These are phyloP conservation scores for Myriosclerotinia scirpicola DNA, from an alignment of 2,329 filamentous ascomycete genomes.

Conservation along the genomic window DNA sequence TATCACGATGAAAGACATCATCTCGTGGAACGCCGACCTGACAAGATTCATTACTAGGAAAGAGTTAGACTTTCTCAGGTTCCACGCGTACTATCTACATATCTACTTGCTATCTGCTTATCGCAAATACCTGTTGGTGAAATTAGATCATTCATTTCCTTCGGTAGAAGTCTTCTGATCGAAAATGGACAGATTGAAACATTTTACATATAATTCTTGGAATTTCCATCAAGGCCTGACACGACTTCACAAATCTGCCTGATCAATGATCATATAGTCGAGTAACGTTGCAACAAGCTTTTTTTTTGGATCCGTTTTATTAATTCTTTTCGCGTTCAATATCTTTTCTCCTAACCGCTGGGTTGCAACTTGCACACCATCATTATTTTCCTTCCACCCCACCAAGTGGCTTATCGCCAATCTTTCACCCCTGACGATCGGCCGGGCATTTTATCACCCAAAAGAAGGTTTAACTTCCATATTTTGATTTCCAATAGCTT, in stretches of 20 bases:
- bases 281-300: slow-evolving; percentile 14
- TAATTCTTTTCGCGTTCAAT: background rate
- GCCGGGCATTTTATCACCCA: slow-evolving; percentile 12
- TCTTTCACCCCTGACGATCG: slow-evolving; percentile 18
- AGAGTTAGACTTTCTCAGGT: background rate
- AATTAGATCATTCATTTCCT: slow-evolving; percentile 11
- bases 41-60: background rate
- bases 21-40: slow-evolving; percentile 6
- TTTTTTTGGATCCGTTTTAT: background rate
- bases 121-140: background rate
- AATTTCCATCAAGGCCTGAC: background rate
- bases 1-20: slow-evolving; percentile 2
- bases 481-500: slow-evolving; percentile 7
- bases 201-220: background rate
- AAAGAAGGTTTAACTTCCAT: slow-evolving; percentile 2
- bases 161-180: slow-evolving; percentile 12
- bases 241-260: background rate
- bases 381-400: slow-evolving; percentile 5
- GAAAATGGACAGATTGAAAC: slow-evolving; percentile 5
- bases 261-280: background rate
- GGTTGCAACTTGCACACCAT: background rate
- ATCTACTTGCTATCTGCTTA: slow-evolving; percentile 7
- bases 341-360: background rate
- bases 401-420: slow-evolving; percentile 20
- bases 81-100: background rate